phyloP scores from a whole-genome alignment of 179 eudicot genomes.

The Beta macrorhiza region DNA sequence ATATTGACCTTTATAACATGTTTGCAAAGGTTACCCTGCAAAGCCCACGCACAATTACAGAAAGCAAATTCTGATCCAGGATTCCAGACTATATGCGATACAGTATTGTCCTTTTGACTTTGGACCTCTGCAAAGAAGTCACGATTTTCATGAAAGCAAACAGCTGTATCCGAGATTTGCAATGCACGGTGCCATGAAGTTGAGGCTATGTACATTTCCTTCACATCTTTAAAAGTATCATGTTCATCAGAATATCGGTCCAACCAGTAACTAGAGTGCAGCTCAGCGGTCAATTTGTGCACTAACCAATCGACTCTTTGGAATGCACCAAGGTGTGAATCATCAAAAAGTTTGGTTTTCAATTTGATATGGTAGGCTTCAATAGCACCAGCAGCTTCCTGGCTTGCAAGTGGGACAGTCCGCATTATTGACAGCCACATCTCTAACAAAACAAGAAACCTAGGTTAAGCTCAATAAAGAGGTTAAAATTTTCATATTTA shows the following conservation, averaged over 20 bases:
- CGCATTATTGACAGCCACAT: slow-evolving; percentile 86
- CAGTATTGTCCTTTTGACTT: slow-evolving; percentile 56
- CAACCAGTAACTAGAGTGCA: slow-evolving; percentile 88
- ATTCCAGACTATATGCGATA: slow-evolving; percentile 57
- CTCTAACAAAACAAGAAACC: slow-evolving; percentile 39
- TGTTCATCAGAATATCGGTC: slow-evolving; percentile 90
- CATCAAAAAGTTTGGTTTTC: slow-evolving; percentile 70
- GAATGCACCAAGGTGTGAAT: slow-evolving; percentile 74
- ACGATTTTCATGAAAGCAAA: slow-evolving; percentile 49
- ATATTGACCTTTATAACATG: slow-evolving; percentile 86
- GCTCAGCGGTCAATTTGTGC: slow-evolving; percentile 79
- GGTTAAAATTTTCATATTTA: not conserved
- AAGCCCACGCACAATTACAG: slow-evolving; percentile 90
- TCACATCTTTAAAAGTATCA: slow-evolving; percentile 77
- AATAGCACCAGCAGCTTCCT: slow-evolving; percentile 86
- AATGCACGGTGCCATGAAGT: slow-evolving; percentile 87
- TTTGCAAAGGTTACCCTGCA: slow-evolving; percentile 88
- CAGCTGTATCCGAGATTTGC: slow-evolving; percentile 66
- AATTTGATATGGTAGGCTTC: slow-evolving; percentile 95
- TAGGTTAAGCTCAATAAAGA: slow-evolving; percentile 8
- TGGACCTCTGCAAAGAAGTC: slow-evolving; percentile 56
- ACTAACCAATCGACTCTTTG: slow-evolving; percentile 94
- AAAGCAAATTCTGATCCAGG: slow-evolving; percentile 87
- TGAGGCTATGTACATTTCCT: slow-evolving; percentile 77
- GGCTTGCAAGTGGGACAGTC: slow-evolving; percentile 82